These are phyloP conservation scores for Hygrophila difformis DNA, from an alignment of 257 asterid species.

Conservation along the genomic window DNA sequence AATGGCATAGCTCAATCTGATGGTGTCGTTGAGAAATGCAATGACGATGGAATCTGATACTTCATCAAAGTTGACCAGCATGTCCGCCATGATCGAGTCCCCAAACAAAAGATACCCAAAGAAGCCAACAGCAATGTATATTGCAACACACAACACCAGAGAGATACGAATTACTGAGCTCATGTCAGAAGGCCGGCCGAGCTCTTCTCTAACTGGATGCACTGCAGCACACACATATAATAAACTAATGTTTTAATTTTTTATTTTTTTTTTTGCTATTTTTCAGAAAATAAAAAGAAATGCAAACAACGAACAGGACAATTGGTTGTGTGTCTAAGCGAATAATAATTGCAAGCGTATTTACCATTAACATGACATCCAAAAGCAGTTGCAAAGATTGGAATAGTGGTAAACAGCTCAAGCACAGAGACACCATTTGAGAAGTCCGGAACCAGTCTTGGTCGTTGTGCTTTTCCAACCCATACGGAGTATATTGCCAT, in stretches of 20 bases:
- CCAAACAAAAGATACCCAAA: conserved; percentile 93
- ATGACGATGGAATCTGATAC: conserved; percentile 44
- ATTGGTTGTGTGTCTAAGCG: not conserved
- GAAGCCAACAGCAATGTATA: conserved; percentile 83
- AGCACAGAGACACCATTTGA: conserved; percentile 40
- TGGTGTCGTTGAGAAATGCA: conserved; percentile 42
- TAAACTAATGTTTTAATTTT: too few species aligned
- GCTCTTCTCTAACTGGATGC: conserved; percentile 97
- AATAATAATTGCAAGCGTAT: too few species aligned
- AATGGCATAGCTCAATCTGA: conserved; percentile 82
- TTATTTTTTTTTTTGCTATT: too few species aligned
- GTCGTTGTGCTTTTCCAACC: conserved; percentile 54
- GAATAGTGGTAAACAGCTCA: conserved; percentile 81
- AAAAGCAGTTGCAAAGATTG: conserved; percentile 86
- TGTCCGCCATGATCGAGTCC: conserved; percentile 89
- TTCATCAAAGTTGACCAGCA: conserved; percentile 82
- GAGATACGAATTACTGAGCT: conserved; percentile 72
- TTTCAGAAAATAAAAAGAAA: not conserved
- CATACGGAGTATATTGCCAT: conserved; percentile 78
- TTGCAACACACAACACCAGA: conserved; percentile 47
- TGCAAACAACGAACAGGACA: conserved; percentile 3
- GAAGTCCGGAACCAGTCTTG: conserved; percentile 66
- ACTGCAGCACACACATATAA: conserved; percentile 35
- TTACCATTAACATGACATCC: conserved; percentile 93
- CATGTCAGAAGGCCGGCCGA: conserved; percentile 85